A percentile compares a stretch with the other conserved stretches of the same genome.
Conservation (phyloP, 306 rosid genomes). For the Sophora flavescens region DNA sequence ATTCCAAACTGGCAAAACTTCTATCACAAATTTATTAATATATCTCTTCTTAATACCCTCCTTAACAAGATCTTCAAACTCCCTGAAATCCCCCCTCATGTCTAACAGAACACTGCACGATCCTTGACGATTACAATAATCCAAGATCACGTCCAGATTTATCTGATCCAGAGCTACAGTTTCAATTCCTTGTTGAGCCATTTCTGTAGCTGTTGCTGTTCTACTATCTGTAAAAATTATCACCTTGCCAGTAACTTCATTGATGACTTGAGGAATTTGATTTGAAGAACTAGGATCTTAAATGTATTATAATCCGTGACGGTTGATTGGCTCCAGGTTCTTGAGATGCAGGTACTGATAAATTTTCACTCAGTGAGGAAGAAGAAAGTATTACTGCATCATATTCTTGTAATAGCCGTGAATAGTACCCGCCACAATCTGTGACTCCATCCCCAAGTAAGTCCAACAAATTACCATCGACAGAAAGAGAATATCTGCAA, state of each 20-base stretch:
- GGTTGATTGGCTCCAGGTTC: slow-evolving; percentile 92
- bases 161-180: slow-evolving; percentile 62
- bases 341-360: slow-evolving; percentile 57
- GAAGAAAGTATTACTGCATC: slow-evolving; percentile 76
- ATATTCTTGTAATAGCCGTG: slow-evolving; percentile 74
- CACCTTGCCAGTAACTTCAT: slow-evolving; percentile 48
- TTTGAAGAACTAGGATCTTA: slow-evolving; percentile 50
- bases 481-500: slow-evolving; percentile 83
- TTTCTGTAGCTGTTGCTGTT: slow-evolving; percentile 25
- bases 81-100: slow-evolving; percentile 56
- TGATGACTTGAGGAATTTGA: slow-evolving; percentile 41
- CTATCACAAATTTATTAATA: slow-evolving; percentile 67
- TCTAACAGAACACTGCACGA: slow-evolving; percentile 79
- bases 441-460: slow-evolving; percentile 71
- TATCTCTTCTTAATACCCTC: slow-evolving; percentile 65
- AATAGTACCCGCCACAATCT: slow-evolving; percentile 77
- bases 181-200: slow-evolving; percentile 60
- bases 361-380: slow-evolving; percentile 52
- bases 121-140: slow-evolving; percentile 75
- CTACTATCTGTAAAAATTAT: slow-evolving; percentile 58
- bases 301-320: slow-evolving; percentile 53
- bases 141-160: slow-evolving; percentile 67
- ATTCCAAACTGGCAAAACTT: slow-evolving; percentile 82
- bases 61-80: slow-evolving; percentile 67
- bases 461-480: slow-evolving; percentile 67